Base-by-base conservation (phyloP, 805 yeast genomes). In the Kodamaea neixiangensis region DNA sequence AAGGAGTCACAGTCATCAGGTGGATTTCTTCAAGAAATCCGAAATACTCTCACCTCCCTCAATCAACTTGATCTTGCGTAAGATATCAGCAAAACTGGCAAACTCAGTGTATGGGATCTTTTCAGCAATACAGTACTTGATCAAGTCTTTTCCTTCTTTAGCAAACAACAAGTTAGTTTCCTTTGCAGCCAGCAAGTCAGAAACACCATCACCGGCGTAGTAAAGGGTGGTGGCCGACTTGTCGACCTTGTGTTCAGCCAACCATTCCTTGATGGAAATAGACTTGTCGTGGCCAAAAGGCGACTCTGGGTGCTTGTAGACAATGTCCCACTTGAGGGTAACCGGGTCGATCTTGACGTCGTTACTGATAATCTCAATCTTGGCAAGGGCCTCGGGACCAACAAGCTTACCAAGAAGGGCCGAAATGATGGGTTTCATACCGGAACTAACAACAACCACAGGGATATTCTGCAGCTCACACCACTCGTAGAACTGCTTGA, bases 171-270 rank as follows among this genome's bases (percentile, higher is more conserved):
- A 76, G 68, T 94, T 93, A 38, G 99, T 91, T 69, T 94, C 97
- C 64, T 87, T 86, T 19, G 98, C 97, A 19, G 99, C 99, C 51
- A 90, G 82, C 59, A 94, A 76, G 68, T 94, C 99, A 43, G 96
- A 86, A 29, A 94, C 97, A 56, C 99, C 99, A 67, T 94, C 99
- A 52, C 99, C 99, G 63, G 96, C 89, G 75, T 94, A 94, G 67
- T 93, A 89, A 59, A 90, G 78, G 45, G 53, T 48, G 40, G 61
- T 66, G 64, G 48, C 58, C 49, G 61, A 44, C 13, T 41, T 44
- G 39, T 46, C 47, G 53, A 68, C 65, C 13, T 68, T 68, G 49
- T 71, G 63, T 7, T 54, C 48, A 6, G 48, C 51, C 58, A 74
- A 67, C 55, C 73, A 77, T 46, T 77, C 75, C 50, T 80, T 78